Evolutionary conservation across 1,284 basidiomycete species (phyloP), one percentile per base, ranked within the genome.

Genomic region (Termitomyces sp.): DNA sequence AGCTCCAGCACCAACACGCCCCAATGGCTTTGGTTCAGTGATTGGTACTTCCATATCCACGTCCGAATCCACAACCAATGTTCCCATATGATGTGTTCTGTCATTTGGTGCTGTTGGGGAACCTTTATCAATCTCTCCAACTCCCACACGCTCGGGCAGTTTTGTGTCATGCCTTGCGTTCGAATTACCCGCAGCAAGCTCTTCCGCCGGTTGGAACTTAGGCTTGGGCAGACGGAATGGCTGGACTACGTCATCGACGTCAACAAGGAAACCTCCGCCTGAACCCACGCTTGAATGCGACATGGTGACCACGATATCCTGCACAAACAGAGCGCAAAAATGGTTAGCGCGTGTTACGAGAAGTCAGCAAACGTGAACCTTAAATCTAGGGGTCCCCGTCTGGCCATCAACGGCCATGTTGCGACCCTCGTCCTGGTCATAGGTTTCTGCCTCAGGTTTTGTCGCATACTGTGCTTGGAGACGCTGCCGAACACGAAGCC

Each of bases 401-500:
- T 57, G 43, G 42, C 26, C 44, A 38, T 47, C 40, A 52, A 19
- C 26, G 5, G 13, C 28, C 24, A 31, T 60, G 21, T 58, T 58
- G 39, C 52, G 53, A 33, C 51, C 57, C 34, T 60, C 59, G 16
- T 62, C 52, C 54, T 54, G 34, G 24, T 14, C 53, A 52, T 57
- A 31, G 19, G 54, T 44, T 39, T 66, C 70, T 28, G 65, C 66
- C 33, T 66, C 61, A 21, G 57, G 53, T 30, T 65, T 68, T 5
- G 66, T 70, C 5, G 79, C 83, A 68, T 97, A 98, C 65, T 96
- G 85, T 46, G 83, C 83, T 61, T 88, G 84, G 31, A 98, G 74
- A 34, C 93, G 80, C 63, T 88, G 78, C 8, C 92, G 81, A 53
- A 98, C 91, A 24, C 90, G 80, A 43, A 98, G 75, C 1, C 94